phyloP scores from a whole-genome alignment of 2,329 filamentous ascomycete species.

The Verticillium longisporum region DNA sequence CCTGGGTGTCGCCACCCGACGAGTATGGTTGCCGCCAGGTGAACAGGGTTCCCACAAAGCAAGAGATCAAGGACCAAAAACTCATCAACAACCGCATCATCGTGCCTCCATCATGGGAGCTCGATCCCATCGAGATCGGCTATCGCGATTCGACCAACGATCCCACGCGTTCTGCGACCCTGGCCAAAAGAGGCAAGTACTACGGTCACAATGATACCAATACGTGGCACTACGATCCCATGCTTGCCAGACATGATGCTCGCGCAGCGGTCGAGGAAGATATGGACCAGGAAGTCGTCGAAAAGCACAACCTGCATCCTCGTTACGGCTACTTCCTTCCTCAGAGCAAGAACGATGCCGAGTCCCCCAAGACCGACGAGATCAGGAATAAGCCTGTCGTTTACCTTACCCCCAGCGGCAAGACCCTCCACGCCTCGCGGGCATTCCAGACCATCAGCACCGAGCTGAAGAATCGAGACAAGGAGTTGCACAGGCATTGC shows the following conservation, averaged over 20 bases:
- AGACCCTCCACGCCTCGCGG: constrained; percentile 41
- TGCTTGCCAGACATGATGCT: constrained; percentile 45
- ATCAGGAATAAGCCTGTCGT: constrained; percentile 42
- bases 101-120: constrained; percentile 40
- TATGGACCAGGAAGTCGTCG: constrained; percentile 42
- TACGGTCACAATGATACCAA: constrained; percentile 46
- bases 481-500: constrained; percentile 13
- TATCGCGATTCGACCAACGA: constrained; percentile 54
- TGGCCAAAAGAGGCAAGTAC: constrained; percentile 45
- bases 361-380: constrained; percentile 30
- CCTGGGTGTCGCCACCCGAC: constrained; percentile 36
- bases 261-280: constrained; percentile 41
- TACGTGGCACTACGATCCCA: constrained; percentile 47
- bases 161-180: constrained; percentile 44
- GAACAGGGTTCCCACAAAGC: constrained; percentile 20
- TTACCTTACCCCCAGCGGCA: constrained; percentile 39
- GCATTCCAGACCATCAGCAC: constrained; percentile 11
- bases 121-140: constrained; percentile 48
- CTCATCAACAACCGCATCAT: constrained; percentile 44
- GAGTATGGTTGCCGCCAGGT: constrained; percentile 44
- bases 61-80: constrained; percentile 20
- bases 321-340: constrained; percentile 45
- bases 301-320: constrained; percentile 44
- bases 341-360: constrained; percentile 36
- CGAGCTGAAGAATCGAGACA: constrained; percentile 1